Base-by-base conservation (phyloP, 306 rosid genomes). In the Vigna reflexopilosa region DNA sequence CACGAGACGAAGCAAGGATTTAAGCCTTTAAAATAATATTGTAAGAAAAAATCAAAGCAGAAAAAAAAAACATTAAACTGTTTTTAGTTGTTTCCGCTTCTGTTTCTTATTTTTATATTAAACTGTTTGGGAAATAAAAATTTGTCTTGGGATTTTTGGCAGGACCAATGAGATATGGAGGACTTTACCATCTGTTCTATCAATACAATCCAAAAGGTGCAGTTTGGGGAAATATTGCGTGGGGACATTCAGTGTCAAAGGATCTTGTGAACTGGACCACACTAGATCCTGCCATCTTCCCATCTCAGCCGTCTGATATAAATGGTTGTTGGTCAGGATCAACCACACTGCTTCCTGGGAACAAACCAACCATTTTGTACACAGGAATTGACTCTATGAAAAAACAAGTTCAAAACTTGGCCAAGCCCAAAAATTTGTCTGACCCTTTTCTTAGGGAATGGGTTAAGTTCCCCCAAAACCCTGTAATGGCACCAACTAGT, bases 301-400 rank as follows among this genome's bases (percentile, higher is more conserved):
- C 96, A 51, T 86, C 96, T 15, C 77, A 85, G 9, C 84, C 81
- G 72, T 89, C 89, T 0, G 98, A 94, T 79, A 85, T 84, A 71
- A 90, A 89, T 9, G 97, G 97, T 0, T 92, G 97, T 45, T 94
- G 98, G 98, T 94, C 96, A 19, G 97, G 98, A 4, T 94, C 98
- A 9, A 40, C 94, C 72, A 94, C 98, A 9, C 77, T 90, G 4
- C 83, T 89, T 0, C 89, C 84, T 19, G 80, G 79, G 4, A 87
- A 77, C 16, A 84, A 79, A 54, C 98, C 98, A 0, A 86, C 56
- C 11, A 85, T 94, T 9, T 61, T 94, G 2, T 94, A 88, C 88
- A 94, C 98, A 0, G 98, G 98, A 78, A 88, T 92, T 28, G 19
- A 92, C 83, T 82, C 78, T 0, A 17, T 44, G 14, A 84, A 88